Base-by-base conservation (phyloP, 331 rosid genomes). In the Malus hybrid region DNA sequence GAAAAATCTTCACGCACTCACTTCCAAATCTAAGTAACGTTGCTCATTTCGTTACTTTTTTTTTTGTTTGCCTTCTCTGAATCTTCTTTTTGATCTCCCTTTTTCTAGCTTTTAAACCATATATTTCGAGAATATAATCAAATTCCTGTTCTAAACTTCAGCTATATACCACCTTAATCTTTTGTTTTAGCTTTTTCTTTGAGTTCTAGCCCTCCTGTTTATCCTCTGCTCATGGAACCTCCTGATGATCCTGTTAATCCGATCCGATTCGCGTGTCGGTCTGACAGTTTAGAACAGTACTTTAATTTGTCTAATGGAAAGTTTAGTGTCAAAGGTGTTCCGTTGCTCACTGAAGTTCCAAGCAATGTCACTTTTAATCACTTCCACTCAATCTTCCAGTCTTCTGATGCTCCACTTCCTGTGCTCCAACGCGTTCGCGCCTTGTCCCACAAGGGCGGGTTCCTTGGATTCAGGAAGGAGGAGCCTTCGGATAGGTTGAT, bases 331-430 rank as follows among this genome's bases (percentile, higher is more conserved):
- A 65, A 29, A 78, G 90, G 93, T 0, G 72, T 90, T 36, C 73
- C 92, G 6, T 82, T 94, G 78, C 86, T 94, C 58, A 44, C 86
- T 22, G 73, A 86, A n/a, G 91, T 91, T n/a, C 98, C 98, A 16
- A 28, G 77, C 5, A 94, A 91, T 73, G 91, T 94, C n/a, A 83
- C 86, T 67, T 90, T 91, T 71, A 75, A 22, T 4, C 83, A 91
- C 20, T 94, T 87, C 60, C 81, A 86, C 61, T 82, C 86, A 6
- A 13, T 82, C 19, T 75, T 60, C 68, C 77, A 82, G 39, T 57
- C 80, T 8, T 78, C 91, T 6, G 86, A 87, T 18, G 93, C 87
- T 4, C 92, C 96, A 58, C 63, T 77, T 72, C 77, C 86, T n/a
- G 55, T 94, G 53, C 74, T 89, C 74, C 83, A 86, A 16, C 83